A percentile compares a stretch with the other conserved stretches of the same genome.
Evolutionary conservation across 192 early-diverging fungal species (phyloP).

Genomic region (Radiomyces spectabilis): DNA sequence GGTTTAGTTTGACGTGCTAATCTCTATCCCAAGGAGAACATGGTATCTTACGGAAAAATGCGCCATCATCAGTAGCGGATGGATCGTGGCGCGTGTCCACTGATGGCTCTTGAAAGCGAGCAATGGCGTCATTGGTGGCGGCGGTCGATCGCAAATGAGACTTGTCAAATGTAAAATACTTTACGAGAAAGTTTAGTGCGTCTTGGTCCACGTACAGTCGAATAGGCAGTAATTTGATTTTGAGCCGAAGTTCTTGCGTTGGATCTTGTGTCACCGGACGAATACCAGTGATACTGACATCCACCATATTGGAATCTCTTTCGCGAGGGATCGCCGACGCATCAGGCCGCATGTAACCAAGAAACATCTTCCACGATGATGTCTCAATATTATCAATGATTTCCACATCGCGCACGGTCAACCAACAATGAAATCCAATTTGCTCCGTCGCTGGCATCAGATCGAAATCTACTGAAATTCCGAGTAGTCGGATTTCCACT

Average conservation of each 20-base stretch:
- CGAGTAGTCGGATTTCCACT: conserved; percentile 47
- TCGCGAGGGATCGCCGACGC: conserved; percentile 46
- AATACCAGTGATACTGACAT: conserved; percentile 46
- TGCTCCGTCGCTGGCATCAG: conserved; percentile 34
- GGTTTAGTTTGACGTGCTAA: no score
- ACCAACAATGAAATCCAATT: conserved; percentile 37
- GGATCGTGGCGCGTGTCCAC: not conserved
- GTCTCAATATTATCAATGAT: conserved; percentile 71
- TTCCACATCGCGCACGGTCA: conserved; percentile 58
- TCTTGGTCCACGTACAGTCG: conserved; percentile 92
- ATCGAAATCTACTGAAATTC: conserved; percentile 47
- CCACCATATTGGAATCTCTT: conserved; percentile 58
- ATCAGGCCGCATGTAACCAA: conserved; percentile 56
- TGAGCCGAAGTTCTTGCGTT: conserved; percentile 41
- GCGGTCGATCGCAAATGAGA: conserved; percentile 7
- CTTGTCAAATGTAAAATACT: conserved; percentile 65
- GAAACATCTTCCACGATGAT: conserved; percentile 72
- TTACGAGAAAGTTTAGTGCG: conserved; percentile 73
- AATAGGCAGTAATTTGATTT: conserved; percentile 69
- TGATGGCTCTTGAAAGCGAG: no score
- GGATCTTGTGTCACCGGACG: conserved; percentile 46
- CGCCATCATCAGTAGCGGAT: conserved; percentile 15
- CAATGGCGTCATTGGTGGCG: conserved; percentile 4
- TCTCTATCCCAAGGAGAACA: no score
- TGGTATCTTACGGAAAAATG: conserved; percentile 57